Conservation (phyloP, 306 rosid genomes). For the Pyrus bretschneideri region DNA sequence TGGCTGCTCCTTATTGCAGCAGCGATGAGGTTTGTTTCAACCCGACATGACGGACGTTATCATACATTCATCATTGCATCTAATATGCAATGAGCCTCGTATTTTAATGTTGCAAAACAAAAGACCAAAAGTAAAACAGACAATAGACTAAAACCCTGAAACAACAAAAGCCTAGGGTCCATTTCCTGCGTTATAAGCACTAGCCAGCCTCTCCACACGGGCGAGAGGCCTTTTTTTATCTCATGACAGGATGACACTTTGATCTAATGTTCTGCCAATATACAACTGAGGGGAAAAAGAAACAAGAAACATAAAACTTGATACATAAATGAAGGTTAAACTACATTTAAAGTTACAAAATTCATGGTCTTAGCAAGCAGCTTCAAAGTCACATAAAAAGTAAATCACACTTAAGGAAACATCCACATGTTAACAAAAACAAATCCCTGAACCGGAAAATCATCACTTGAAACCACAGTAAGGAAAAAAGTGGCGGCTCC, state of each 20-base stretch:
- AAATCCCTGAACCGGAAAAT: slow-evolving; percentile 3
- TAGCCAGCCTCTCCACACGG: too few relatives aligned
- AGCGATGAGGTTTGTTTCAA: neutral
- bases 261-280: neutral
- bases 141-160: too few relatives aligned
- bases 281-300: too few relatives aligned
- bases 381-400: slow-evolving; percentile 5
- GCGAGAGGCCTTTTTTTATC: too few relatives aligned
- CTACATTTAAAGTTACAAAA: slow-evolving; percentile 18
- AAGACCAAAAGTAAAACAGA: neutral
- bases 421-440: slow-evolving; percentile 14
- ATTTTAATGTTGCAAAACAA: neutral
- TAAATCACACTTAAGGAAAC: slow-evolving; percentile 15
- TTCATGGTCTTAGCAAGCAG: slow-evolving; percentile 1
- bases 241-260: too few relatives aligned
- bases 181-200: too few relatives aligned
- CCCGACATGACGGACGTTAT: neutral
- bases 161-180: too few relatives aligned
- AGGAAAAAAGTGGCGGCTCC: neutral
- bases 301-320: neutral
- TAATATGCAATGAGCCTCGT: too few relatives aligned
- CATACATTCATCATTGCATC: neutral
- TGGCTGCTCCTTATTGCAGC: neutral
- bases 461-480: neutral
- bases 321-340: neutral